Evolutionary conservation across 2,329 filamentous ascomycete genomes (phyloP), one percentile per base, ranked within the genome.

Genomic region (Leptographium radiaticola): DNA sequence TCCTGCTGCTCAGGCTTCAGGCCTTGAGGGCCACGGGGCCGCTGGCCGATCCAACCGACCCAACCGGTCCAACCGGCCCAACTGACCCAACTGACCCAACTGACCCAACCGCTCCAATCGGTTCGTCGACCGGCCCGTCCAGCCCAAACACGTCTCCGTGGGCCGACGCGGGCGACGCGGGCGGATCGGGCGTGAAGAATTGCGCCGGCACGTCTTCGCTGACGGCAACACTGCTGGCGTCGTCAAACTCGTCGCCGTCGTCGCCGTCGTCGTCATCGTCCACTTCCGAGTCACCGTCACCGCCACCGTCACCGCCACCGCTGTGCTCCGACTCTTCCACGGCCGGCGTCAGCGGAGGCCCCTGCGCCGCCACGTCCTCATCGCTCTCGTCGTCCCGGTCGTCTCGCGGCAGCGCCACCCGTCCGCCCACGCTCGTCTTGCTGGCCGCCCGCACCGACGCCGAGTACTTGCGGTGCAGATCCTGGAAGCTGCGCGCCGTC

Each of bases 401-500:
- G 2, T 36, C 13, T 1, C 15, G 75, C 33, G 76, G 11, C 25
- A 48, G 43, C 18, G 42, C 18, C 44, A 39, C 55, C 43, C 43
- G 33, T 1, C 51, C 30, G 12, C 39, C 44, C 5, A 47, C 44
- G 36, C 57, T 56, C 58, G 72, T 57, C 39, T 51, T 52, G 53
- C 52, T 71, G 45, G 71, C 68, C 33, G 71, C 68, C 53, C 78
- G 73, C 9, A 74, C 73, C 1, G 76, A 73, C 16, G 25, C 25
- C 25, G 78, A 77, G 62, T 78, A 81, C 59, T 79, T 81, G 45
- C 77, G 70, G 60, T 83, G 78, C 36, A 84, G 68, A 42, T 83
- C 79, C 42, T 77, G 74, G 62, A 84, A 83, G 61, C 82, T 86
- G 60, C 75, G 72, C 1, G 80, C 80, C 3, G 84, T 86, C 18